Conservation (phyloP, 768 basidiomycete species). For the Paxillus rubicundulus region DNA sequence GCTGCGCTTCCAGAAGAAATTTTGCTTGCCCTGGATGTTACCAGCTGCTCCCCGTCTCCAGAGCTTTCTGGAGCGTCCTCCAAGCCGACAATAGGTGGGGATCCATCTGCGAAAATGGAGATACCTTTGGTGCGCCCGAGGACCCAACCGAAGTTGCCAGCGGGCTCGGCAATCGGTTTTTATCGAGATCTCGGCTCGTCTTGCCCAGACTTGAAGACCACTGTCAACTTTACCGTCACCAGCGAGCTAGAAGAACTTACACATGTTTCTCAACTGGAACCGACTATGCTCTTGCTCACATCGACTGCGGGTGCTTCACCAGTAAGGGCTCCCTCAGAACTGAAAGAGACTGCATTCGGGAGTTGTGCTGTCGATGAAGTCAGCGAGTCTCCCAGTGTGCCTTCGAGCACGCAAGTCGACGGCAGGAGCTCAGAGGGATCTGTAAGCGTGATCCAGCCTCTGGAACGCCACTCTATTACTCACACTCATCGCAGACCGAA, state of each 20-base stretch:
- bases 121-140: constrained; percentile 40
- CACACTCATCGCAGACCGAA: constrained; percentile 35
- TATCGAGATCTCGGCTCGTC: constrained; percentile 62
- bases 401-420: constrained; percentile 37
- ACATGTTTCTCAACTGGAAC: constrained; percentile 9
- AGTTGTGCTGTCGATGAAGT: constrained; percentile 13
- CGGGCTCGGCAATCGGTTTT: constrained; percentile 69
- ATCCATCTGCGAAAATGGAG: constrained; percentile 27
- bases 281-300: constrained; percentile 26
- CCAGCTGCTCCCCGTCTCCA: constrained; percentile 68
- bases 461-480: constrained; percentile 8
- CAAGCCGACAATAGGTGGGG: constrained; percentile 31
- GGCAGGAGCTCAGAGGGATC: constrained; percentile 53
- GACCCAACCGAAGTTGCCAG: constrained; percentile 69
- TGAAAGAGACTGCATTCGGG: constrained; percentile 7
- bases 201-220: constrained; percentile 43
- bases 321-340: constrained; percentile 2
- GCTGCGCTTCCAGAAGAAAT: constrained; percentile 7
- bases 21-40: constrained; percentile 43
- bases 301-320: constrained; percentile 16
- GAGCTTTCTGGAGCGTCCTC: constrained; percentile 33
- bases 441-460: constrained; percentile 37
- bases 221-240: constrained; percentile 73
- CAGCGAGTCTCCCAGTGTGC: constrained; percentile 16
- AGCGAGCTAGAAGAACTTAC: constrained; percentile 62